Conservation (phyloP, 1,139 yeast genomes). For the Lodderomyces jiufengensis region DNA sequence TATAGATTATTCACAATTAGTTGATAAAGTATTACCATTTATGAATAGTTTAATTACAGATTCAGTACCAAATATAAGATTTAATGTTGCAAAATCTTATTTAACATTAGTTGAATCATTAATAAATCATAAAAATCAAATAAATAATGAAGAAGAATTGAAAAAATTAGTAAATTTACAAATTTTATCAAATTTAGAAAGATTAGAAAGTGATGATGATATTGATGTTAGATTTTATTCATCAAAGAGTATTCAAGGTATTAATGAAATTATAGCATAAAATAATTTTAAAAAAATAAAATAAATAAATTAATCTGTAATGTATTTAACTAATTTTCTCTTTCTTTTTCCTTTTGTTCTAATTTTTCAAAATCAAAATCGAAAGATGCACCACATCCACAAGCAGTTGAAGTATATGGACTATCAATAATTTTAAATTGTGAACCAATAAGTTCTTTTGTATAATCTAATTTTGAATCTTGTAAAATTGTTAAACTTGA, state of each 20-base stretch:
- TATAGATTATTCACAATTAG: slow-evolving; percentile 54
- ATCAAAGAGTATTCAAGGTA: slow-evolving; percentile 49
- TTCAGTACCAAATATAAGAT: slow-evolving; percentile 89
- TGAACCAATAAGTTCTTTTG: slow-evolving; percentile 91
- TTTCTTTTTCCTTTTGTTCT: slow-evolving; percentile 18
- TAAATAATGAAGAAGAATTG: slow-evolving; percentile 23
- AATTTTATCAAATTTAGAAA: slow-evolving; percentile 64
- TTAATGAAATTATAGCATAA: slow-evolving; percentile 21
- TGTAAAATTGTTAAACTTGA: slow-evolving; percentile 77
- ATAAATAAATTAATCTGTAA: background rate
- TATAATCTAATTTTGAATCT: slow-evolving; percentile 84
- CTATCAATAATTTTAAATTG: slow-evolving; percentile 90
- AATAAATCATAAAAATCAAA: slow-evolving; percentile 13
- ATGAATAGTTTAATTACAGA: slow-evolving; percentile 69
- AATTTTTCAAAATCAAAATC: slow-evolving; percentile 75
- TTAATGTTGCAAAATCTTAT: slow-evolving; percentile 88
- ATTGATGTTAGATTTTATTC: slow-evolving; percentile 90
- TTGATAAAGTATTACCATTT: slow-evolving; percentile 73
- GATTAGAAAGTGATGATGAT: slow-evolving; percentile 69
- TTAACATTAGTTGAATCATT: slow-evolving; percentile 56
- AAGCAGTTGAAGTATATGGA: slow-evolving; percentile 84
- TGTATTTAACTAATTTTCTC: background rate
- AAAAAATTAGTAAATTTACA: slow-evolving; percentile 47
- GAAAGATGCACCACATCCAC: slow-evolving; percentile 97
- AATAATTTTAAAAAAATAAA: background rate